phyloP scores from a whole-genome alignment of 805 yeast species.

The Zygotorulaspora chibaensis region DNA sequence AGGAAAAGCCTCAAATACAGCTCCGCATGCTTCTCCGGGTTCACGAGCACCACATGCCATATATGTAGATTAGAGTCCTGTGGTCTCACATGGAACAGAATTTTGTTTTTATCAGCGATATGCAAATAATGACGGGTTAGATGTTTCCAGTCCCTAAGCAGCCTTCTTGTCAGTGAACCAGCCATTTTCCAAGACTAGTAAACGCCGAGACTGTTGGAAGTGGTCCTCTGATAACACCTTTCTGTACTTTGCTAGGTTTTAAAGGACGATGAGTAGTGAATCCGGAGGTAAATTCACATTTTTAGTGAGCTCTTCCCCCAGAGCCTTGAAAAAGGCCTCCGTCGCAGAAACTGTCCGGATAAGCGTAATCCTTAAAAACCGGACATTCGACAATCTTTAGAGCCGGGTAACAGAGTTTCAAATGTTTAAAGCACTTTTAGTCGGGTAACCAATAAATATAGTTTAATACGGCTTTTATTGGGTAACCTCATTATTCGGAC shows the following conservation, averaged over 20 bases:
- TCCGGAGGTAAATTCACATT: no score
- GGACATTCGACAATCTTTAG: no score
- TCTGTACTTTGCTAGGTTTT: neutral
- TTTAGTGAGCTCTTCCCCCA: no score
- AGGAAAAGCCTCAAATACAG: slow-evolving; percentile 26
- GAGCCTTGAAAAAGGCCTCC: no score
- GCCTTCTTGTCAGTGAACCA: slow-evolving; percentile 22
- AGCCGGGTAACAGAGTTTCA: no score
- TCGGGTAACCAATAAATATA: no score
- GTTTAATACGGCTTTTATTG: no score
- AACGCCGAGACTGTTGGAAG: slow-evolving; percentile 4
- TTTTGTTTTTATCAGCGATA: slow-evolving; percentile 5
- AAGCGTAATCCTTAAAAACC: no score
- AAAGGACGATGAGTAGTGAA: neutral
- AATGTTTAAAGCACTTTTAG: no score
- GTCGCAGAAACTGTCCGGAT: no score
- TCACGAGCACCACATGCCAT: slow-evolving; percentile 31
- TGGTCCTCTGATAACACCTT: neutral
- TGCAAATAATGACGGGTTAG: slow-evolving; percentile 13
- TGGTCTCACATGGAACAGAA: slow-evolving; percentile 25
- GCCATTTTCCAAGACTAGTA: slow-evolving; percentile 2
- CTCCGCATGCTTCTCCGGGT: slow-evolving; percentile 19
- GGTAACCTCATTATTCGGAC: no score
- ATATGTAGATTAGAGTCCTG: slow-evolving; percentile 33
- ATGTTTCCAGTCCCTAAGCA: slow-evolving; percentile 34